A percentile compares a stretch with the other conserved stretches of the same genome.
These are phyloP conservation scores for Hypoxylon sp. DNA, from an alignment of 2,329 filamentous ascomycete species.

Conservation along the genomic window DNA sequence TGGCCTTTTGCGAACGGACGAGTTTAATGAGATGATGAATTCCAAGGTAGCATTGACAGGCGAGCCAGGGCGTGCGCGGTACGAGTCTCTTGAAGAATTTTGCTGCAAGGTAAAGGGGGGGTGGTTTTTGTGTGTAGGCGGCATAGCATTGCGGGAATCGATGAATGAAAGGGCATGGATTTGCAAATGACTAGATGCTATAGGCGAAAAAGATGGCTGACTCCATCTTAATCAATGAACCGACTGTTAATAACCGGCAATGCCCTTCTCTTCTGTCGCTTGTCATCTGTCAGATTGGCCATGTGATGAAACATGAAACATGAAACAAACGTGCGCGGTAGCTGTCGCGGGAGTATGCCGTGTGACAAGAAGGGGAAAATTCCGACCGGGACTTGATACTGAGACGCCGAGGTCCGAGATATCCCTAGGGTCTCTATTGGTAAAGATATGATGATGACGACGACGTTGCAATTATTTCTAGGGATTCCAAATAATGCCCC, in stretches of 20 bases:
- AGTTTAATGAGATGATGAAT: conserved; percentile 41
- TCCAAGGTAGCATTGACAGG: conserved; percentile 33
- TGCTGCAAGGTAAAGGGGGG: conserved; percentile 9
- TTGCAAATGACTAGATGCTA: conserved; percentile 39
- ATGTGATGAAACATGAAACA: background rate
- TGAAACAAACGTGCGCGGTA: no score
- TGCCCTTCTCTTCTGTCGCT: background rate
- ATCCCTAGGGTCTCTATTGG: conserved; percentile 1
- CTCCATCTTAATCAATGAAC: conserved; percentile 27
- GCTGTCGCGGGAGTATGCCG: background rate
- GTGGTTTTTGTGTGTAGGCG: background rate
- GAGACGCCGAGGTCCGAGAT: conserved; percentile 28
- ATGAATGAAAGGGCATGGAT: conserved; percentile 13
- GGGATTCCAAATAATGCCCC: conserved; percentile 6
- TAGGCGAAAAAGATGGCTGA: conserved; percentile 24
- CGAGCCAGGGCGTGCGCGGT: conserved; percentile 23
- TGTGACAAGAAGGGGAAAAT: background rate
- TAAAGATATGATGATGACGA: conserved; percentile 20
- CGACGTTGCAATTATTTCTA: conserved; percentile 17
- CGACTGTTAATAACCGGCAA: conserved; percentile 40
- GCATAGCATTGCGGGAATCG: background rate
- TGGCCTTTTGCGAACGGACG: conserved; percentile 16
- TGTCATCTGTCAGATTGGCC: background rate
- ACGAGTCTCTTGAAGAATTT: conserved; percentile 23
- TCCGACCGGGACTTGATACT: conserved; percentile 23